Percentiles rank a stretch among this genome's conserved stretches.
phyloP scores from a whole-genome alignment of 495 filamentous ascomycete genomes.

The Penicillium lividum region DNA sequence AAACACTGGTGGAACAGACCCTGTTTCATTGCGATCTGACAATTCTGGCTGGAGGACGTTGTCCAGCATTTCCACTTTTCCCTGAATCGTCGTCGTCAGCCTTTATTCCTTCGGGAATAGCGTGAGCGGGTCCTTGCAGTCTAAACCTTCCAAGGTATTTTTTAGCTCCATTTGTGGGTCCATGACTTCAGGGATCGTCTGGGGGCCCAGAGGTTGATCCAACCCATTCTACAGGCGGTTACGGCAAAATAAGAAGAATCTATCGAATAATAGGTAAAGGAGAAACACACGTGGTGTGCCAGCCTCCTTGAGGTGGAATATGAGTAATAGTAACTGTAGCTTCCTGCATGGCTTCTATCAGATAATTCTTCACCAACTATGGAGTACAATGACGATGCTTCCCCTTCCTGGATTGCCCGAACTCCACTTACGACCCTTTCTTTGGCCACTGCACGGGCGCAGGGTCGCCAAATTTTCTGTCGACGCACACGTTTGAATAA shows the following conservation, averaged over 20 bases:
- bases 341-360: background rate
- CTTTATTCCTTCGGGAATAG: slow-evolving; percentile 6
- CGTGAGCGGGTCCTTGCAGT: slow-evolving; percentile 16
- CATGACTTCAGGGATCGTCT: slow-evolving; percentile 19
- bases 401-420: slow-evolving; percentile 12
- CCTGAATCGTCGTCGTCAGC: slow-evolving; percentile 24
- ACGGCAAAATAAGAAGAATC: background rate
- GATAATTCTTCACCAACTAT: background rate
- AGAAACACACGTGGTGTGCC: background rate
- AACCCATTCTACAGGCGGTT: background rate
- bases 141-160: slow-evolving; percentile 13
- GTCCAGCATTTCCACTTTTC: background rate
- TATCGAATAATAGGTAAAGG: background rate
- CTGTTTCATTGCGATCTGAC: background rate
- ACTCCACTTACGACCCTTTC: slow-evolving; percentile 7
- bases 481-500: background rate
- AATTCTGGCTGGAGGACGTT: background rate
- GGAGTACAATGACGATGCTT: slow-evolving; percentile 9
- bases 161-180: slow-evolving; percentile 21
- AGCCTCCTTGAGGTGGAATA: background rate
- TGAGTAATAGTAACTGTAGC: background rate
- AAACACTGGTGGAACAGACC: background rate
- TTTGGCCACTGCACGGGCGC: slow-evolving; percentile 5
- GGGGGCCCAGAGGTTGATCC: background rate
- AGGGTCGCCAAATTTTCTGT: background rate